These are phyloP conservation scores for Teratosphaeria destructans DNA, from an alignment of 2,329 filamentous ascomycete species.

Conservation along the genomic window DNA sequence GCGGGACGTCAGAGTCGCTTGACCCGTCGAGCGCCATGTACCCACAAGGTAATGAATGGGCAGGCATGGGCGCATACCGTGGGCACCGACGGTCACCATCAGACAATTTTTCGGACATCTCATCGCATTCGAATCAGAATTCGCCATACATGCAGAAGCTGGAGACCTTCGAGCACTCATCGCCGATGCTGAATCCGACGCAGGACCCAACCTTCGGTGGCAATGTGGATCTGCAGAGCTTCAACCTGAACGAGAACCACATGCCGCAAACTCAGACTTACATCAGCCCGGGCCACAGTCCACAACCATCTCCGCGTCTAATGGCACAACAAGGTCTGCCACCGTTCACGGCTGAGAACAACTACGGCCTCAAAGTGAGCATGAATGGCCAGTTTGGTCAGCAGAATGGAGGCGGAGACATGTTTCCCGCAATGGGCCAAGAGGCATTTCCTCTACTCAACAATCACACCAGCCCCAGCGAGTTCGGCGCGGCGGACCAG, in stretches of 20 bases:
- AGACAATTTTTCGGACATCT: slow-evolving; percentile 80
- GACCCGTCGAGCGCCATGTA: slow-evolving; percentile 52
- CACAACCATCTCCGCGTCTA: slow-evolving; percentile 57
- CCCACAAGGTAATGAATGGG: slow-evolving; percentile 48
- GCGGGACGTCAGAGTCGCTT: slow-evolving; percentile 45
- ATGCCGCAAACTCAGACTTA: slow-evolving; percentile 26
- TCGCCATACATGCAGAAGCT: slow-evolving; percentile 72
- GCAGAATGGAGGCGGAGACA: slow-evolving; percentile 37
- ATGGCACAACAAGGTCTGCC: slow-evolving; percentile 50
- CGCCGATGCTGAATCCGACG: slow-evolving; percentile 65
- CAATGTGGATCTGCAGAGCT: slow-evolving; percentile 64
- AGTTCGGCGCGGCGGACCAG: slow-evolving; percentile 58
- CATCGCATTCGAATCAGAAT: slow-evolving; percentile 59
- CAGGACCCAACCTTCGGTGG: slow-evolving; percentile 70
- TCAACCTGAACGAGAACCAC: slow-evolving; percentile 64
- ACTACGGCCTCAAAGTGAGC: slow-evolving; percentile 37
- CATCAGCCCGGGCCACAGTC: slow-evolving; percentile 55
- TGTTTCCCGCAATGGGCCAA: slow-evolving; percentile 40
- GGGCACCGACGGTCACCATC: slow-evolving; percentile 76
- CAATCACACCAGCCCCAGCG: slow-evolving; percentile 36
- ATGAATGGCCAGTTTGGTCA: slow-evolving; percentile 39
- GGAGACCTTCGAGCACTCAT: slow-evolving; percentile 74
- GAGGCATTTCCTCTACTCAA: slow-evolving; percentile 40
- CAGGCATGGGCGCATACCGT: slow-evolving; percentile 54
- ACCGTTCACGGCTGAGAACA: slow-evolving; percentile 34